phyloP scores from a whole-genome alignment of 1,284 basidiomycete genomes.

The Veloboletus limbatus region DNA sequence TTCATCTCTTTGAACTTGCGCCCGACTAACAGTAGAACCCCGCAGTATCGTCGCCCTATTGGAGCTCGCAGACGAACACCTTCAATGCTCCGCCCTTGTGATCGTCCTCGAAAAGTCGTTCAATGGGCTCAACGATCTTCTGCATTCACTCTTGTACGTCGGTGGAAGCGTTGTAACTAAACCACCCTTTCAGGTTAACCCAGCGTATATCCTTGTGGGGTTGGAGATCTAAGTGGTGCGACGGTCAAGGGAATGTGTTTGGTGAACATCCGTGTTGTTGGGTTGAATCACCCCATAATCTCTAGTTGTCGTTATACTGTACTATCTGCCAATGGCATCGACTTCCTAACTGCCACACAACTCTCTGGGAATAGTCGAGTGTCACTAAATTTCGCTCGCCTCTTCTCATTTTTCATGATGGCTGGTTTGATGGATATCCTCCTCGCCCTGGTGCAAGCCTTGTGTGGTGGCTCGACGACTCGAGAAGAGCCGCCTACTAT shows the following conservation, averaged over 20 bases:
- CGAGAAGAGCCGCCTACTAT: constrained; percentile 11
- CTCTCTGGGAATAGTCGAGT: too few species aligned
- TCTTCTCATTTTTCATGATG: constrained; percentile 10
- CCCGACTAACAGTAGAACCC: constrained; percentile 7
- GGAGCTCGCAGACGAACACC: constrained; percentile 76
- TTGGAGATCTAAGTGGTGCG: constrained; percentile 56
- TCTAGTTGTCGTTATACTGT: constrained; percentile 8
- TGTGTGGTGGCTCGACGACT: constrained; percentile 26
- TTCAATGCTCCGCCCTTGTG: constrained; percentile 72
- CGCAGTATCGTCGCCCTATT: constrained; percentile 75
- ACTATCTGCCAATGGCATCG: constrained; percentile 6
- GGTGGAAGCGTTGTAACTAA: constrained; percentile 75
- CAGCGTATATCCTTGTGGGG: constrained; percentile 72
- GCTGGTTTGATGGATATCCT: constrained; percentile 27
- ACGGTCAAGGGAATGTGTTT: constrained; percentile 33
- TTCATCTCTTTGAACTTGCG: constrained; percentile 3
- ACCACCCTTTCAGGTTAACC: constrained; percentile 68
- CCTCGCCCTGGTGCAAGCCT: constrained; percentile 19
- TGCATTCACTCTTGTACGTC: constrained; percentile 82
- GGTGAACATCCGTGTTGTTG: constrained; percentile 21
- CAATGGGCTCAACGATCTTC: constrained; percentile 54
- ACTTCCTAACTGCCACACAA: neutral
- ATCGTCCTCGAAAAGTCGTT: constrained; percentile 68
- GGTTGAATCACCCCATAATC: constrained; percentile 19
- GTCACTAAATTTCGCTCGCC: too few species aligned